phyloP scores from a whole-genome alignment of 768 basidiomycete species.

The Panaeolus papilionaceus region DNA sequence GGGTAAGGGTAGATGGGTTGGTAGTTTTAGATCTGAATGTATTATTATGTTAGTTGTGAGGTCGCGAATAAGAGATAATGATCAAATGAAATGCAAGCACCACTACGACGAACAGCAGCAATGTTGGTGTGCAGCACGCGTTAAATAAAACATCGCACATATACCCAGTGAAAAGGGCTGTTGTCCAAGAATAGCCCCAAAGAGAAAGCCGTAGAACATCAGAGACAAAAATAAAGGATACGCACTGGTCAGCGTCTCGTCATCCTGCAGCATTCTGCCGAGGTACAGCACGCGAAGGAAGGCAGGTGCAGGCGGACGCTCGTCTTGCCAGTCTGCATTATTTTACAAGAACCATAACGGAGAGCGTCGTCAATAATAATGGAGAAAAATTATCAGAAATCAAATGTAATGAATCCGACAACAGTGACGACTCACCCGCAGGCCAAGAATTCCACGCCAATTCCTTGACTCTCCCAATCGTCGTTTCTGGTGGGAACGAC shows the following conservation, averaged over 20 bases:
- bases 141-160: not conserved
- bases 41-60: not conserved
- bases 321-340: slow-evolving; percentile 74
- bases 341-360: slow-evolving; percentile 6
- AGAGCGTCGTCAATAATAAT: slow-evolving; percentile 9
- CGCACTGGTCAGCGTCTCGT: slow-evolving; percentile 75
- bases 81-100: not conserved
- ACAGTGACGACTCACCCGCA: slow-evolving; percentile 51
- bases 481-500: slow-evolving; percentile 77
- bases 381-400: slow-evolving; percentile 12
- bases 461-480: slow-evolving; percentile 81
- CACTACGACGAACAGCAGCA: not conserved
- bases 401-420: slow-evolving; percentile 14
- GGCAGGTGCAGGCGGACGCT: slow-evolving; percentile 77
- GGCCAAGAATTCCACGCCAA: slow-evolving; percentile 87
- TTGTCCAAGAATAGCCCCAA: slow-evolving; percentile 20
- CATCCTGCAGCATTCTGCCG: slow-evolving; percentile 84
- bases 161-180: slow-evolving; percentile 11
- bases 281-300: slow-evolving; percentile 79
- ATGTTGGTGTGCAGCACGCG: not conserved
- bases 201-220: slow-evolving; percentile 10
- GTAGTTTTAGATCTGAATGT: slow-evolving; percentile 45
- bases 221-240: slow-evolving; percentile 22
- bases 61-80: slow-evolving; percentile 13
- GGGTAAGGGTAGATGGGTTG: slow-evolving; percentile 36